phyloP scores from a whole-genome alignment of 441 rosid species.

The Erodium chrysanthum region DNA sequence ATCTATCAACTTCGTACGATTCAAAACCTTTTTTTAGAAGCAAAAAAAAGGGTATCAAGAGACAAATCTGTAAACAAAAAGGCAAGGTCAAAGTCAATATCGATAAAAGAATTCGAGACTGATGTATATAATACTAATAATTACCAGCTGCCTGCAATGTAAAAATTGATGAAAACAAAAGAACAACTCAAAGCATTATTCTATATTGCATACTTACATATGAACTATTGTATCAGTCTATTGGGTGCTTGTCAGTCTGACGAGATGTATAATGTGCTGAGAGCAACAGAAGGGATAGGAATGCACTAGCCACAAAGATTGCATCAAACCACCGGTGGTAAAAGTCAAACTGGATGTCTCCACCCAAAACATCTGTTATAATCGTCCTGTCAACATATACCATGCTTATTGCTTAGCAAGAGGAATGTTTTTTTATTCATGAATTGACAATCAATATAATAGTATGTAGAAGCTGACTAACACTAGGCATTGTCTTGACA shows the following conservation, averaged over 20 bases:
- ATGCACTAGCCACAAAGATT: slow-evolving; percentile 90
- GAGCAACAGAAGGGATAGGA: slow-evolving; percentile 82
- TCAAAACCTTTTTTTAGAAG: not conserved
- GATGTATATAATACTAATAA: too few species aligned
- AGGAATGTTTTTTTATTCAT: not conserved
- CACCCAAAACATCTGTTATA: slow-evolving; percentile 90
- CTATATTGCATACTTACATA: slow-evolving; percentile 22
- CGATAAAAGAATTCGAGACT: too few species aligned
- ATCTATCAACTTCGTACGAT: not conserved
- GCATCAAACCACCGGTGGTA: slow-evolving; percentile 99
- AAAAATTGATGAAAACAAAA: not conserved
- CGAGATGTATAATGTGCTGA: slow-evolving; percentile 97
- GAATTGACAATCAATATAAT: not conserved
- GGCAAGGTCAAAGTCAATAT: not conserved
- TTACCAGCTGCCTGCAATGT: not conserved
- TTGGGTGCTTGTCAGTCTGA: slow-evolving; percentile 88
- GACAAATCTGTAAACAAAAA: not conserved
- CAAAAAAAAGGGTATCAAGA: not conserved
- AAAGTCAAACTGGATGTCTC: slow-evolving; percentile 96
- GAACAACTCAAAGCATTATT: not conserved
- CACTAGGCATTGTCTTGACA: not conserved
- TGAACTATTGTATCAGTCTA: slow-evolving; percentile 48
- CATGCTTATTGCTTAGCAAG: slow-evolving; percentile 18
- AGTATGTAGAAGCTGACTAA: not conserved
- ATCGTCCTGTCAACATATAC: slow-evolving; percentile 57